Evolutionary conservation across 306 rosid species (phyloP).

Genomic region (Sicyos baderoa): DNA sequence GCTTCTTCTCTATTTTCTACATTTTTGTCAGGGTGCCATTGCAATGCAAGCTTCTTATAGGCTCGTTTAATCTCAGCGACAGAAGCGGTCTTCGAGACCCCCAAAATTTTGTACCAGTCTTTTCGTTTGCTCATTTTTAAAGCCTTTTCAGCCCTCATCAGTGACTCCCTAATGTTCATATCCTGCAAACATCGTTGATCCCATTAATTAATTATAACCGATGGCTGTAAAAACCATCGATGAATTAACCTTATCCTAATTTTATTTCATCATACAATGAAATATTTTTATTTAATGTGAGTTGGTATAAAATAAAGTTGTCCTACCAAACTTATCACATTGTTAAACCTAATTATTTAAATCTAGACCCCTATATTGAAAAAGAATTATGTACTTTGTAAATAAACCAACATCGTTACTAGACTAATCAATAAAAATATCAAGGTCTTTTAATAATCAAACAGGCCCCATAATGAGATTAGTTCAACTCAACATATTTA

Average conservation of each 20-base stretch:
- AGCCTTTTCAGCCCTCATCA: constrained; percentile 88
- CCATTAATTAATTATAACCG: neutral
- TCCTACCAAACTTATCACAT: neutral
- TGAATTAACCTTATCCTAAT: neutral
- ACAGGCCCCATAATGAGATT: too few species aligned
- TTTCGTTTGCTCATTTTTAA: constrained; percentile 96
- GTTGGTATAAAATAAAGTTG: neutral
- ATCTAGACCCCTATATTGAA: neutral
- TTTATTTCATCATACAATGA: neutral
- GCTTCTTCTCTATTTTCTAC: constrained; percentile 90
- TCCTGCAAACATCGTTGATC: constrained; percentile 40
- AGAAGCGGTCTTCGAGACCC: constrained; percentile 65
- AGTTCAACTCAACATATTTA: too few species aligned
- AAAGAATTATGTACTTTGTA: neutral
- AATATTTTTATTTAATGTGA: neutral
- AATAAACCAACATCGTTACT: neutral
- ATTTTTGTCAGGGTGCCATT: constrained; percentile 99
- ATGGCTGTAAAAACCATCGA: neutral
- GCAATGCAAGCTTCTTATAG: constrained; percentile 95
- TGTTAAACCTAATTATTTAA: neutral
- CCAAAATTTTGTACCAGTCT: constrained; percentile 93
- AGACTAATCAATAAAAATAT: neutral
- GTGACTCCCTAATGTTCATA: constrained; percentile 72
- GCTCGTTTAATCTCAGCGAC: constrained; percentile 87
- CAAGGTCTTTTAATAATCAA: too few species aligned